Conservation (phyloP, 2,329 filamentous ascomycete species). For the Diplodia intermedia region DNA sequence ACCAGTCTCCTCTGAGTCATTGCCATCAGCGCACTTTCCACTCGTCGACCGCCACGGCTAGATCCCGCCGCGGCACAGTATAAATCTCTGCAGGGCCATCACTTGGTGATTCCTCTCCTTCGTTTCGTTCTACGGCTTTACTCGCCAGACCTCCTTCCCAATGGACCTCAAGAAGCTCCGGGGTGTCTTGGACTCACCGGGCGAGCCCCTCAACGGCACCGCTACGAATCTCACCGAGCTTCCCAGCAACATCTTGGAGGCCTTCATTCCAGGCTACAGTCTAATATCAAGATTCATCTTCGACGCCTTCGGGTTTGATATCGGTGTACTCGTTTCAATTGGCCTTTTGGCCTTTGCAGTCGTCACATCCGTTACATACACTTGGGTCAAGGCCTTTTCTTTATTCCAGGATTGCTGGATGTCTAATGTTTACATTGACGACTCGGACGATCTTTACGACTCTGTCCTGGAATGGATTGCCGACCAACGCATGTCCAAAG, state of each 20-base stretch:
- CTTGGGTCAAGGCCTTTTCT: conserved; percentile 43
- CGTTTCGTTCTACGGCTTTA: not conserved
- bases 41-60: not conserved
- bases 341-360: conserved; percentile 53
- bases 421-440: conserved; percentile 53
- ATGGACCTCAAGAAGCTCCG: conserved; percentile 23
- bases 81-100: not conserved
- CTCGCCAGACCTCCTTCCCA: not conserved
- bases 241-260: conserved; percentile 56
- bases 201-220: conserved; percentile 32
- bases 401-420: conserved; percentile 50
- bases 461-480: conserved; percentile 55
- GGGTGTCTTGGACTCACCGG: not conserved
- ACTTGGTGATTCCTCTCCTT: not conserved
- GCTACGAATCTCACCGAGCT: conserved; percentile 44
- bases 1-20: not conserved
- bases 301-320: conserved; percentile 55
- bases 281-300: conserved; percentile 54
- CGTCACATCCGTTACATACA: conserved; percentile 47
- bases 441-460: conserved; percentile 53
- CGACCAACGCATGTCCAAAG: conserved; percentile 48
- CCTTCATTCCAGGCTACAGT: conserved; percentile 59
- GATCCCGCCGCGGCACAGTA: not conserved
- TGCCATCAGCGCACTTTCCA: not conserved
- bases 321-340: conserved; percentile 55